Evolutionary conservation across 768 basidiomycete species (phyloP), one percentile per base, ranked within the genome.

Genomic region (Lentinula aciculospora): DNA sequence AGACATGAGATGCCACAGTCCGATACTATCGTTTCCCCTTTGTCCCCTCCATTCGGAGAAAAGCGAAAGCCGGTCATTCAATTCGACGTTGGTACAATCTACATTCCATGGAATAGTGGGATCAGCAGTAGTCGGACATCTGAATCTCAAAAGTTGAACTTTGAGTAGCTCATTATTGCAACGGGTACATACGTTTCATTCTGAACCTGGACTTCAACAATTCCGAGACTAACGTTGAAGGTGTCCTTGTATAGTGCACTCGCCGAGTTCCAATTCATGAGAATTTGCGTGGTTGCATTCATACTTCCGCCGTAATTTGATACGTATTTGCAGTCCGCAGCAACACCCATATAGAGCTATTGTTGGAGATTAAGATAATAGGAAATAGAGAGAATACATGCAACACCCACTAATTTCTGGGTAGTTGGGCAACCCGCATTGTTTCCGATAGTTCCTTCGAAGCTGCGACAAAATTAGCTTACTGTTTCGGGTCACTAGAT

Each of bases 161-260:
- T 44, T 51, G 39, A n/a, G 51, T 46, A 47, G 25, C 25, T 58
- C 21, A 58, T n/a, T 49, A 45, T 45, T 40, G 29, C 39, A 64
- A 71, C 65, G 4, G 28, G 12, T 0, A 37, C 46, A 25, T 64
- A 83, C 77, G 73, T 76, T 23, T 77, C 59, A 60, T 83, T 78
- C 66, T 86, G 82, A n/a, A 94, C 81, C 63, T 86, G 80, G 32
- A 94, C 74, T 66, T 92, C 86, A 53, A 90, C 77, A 45, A 94
- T 89, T 0, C 90, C 93, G 44, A 96, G 78, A 59, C 87, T 88
- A 63, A 94, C 77, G 63, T 92, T 94, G 75, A 94, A 94, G 0
- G 88, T 89, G 3, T 71, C 71, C 81, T 88, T 89, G 72, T 87
- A 89, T n/a, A 87, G 70, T 3, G 78, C 72, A 64, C 83, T 86